A percentile compares a stretch with the other conserved stretches of the same genome.
These are phyloP conservation scores for Eutypella sp. DNA, from an alignment of 2,329 filamentous ascomycete genomes.

Conservation along the genomic window DNA sequence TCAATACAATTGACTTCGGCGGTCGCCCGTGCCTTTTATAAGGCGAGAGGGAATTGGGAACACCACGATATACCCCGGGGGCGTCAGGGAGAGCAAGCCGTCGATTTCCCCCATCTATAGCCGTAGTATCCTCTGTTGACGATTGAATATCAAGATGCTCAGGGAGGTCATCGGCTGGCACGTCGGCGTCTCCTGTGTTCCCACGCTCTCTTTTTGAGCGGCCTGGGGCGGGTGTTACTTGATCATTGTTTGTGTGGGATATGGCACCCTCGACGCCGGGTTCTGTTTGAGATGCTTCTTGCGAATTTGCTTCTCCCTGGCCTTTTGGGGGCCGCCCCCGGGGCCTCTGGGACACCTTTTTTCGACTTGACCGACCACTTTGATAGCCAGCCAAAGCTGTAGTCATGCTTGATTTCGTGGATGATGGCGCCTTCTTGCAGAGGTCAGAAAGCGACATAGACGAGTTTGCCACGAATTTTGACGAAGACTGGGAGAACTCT, in stretches of 20 bases:
- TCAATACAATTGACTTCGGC: conserved; percentile 25
- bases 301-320: too few species aligned
- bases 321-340: conserved; percentile 8
- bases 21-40: conserved; percentile 20
- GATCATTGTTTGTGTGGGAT: too few species aligned
- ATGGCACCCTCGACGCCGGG: neutral
- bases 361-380: conserved; percentile 4
- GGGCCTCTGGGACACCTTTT: neutral
- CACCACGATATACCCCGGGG: conserved; percentile 22
- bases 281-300: too few species aligned
- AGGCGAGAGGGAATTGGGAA: conserved; percentile 23
- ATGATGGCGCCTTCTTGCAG: neutral
- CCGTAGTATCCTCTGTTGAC: too few species aligned
- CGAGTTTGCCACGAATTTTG: conserved; percentile 9
- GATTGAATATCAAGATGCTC: neutral
- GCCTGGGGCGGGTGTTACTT: neutral
- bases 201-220: neutral
- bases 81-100: conserved; percentile 7
- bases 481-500: conserved; percentile 15
- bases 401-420: conserved; percentile 5
- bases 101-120: too few species aligned
- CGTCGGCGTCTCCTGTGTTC: neutral
- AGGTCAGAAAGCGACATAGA: conserved; percentile 14
- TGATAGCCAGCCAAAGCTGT: conserved; percentile 4
- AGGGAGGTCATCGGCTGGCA: neutral